Evolutionary conservation across 441 rosid species (phyloP).

Genomic region (Aquilaria agallochum): DNA sequence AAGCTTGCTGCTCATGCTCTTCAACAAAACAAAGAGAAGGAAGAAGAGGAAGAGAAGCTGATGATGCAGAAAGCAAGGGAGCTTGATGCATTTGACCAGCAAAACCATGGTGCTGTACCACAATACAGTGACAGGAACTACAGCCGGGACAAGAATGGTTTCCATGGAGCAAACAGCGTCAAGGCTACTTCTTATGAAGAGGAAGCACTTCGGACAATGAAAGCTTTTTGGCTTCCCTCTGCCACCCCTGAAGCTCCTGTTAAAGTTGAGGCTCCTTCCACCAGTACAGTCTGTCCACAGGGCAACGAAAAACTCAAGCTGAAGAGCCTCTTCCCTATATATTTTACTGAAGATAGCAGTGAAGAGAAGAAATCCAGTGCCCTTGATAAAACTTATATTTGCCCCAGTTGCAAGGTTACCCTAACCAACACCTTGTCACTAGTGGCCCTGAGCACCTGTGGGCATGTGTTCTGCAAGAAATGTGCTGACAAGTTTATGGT

Average conservation of each 20-base stretch:
- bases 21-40: constrained; percentile 75
- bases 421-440: constrained; percentile 64
- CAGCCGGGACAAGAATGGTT: constrained; percentile 62
- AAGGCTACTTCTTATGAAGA: constrained; percentile 81
- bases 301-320: constrained; percentile 80
- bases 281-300: constrained; percentile 65
- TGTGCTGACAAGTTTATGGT: constrained; percentile 67
- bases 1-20: constrained; percentile 65
- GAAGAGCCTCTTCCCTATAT: constrained; percentile 68
- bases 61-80: constrained; percentile 67
- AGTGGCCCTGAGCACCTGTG: constrained; percentile 67
- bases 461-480: constrained; percentile 86
- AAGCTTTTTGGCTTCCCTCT: constrained; percentile 94
- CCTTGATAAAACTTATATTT: constrained; percentile 55
- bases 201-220: constrained; percentile 92
- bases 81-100: constrained; percentile 89
- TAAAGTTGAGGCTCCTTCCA: constrained; percentile 62
- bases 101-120: constrained; percentile 85
- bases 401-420: constrained; percentile 90
- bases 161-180: constrained; percentile 92
- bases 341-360: constrained; percentile 59
- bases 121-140: constrained; percentile 64
- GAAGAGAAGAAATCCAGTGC: constrained; percentile 39
- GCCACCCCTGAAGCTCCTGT: constrained; percentile 85
- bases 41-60: constrained; percentile 69